phyloP scores from a whole-genome alignment of 176 grass and related monocot species.

The Zoysia pacifica region DNA sequence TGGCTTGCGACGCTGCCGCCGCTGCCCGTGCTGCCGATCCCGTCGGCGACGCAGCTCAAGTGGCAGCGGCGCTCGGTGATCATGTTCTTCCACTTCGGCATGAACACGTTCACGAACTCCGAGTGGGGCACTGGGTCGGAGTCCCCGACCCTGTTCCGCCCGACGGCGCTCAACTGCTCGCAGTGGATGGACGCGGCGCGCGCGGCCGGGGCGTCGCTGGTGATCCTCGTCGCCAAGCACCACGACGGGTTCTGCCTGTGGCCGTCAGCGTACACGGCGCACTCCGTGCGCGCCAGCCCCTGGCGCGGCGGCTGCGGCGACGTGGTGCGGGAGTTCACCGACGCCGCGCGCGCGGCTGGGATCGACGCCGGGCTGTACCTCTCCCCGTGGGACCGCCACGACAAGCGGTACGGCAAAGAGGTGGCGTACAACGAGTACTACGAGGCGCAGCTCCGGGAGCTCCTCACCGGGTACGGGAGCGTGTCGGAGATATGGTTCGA shows the following conservation, averaged over 20 bases:
- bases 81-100: slow-evolving; percentile 99
- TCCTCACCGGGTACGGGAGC: slow-evolving; percentile 74
- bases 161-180: slow-evolving; percentile 47
- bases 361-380: slow-evolving; percentile 79
- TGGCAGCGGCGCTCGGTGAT: slow-evolving; percentile 93
- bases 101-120: slow-evolving; percentile 96
- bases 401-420: slow-evolving; percentile 68
- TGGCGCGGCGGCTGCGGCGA: slow-evolving; percentile 71
- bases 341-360: slow-evolving; percentile 35
- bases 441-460: slow-evolving; percentile 76
- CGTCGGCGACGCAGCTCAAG: slow-evolving; percentile 70
- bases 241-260: slow-evolving; percentile 98
- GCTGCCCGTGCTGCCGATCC: slow-evolving; percentile 64
- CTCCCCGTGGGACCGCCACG: slow-evolving; percentile 94
- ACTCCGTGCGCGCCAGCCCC: slow-evolving; percentile 68
- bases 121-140: slow-evolving; percentile 80
- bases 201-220: slow-evolving; percentile 61
- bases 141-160: slow-evolving; percentile 54
- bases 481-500: slow-evolving; percentile 98
- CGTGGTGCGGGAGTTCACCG: slow-evolving; percentile 61
- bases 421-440: slow-evolving; percentile 89
- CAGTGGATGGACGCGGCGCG: slow-evolving; percentile 82
- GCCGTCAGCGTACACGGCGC: slow-evolving; percentile 74
- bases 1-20: slow-evolving; percentile 48
- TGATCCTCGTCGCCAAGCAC: slow-evolving; percentile 89